Percentiles rank a stretch among this genome's conserved stretches.
These are phyloP conservation scores for Cryptosporidium meleagridis DNA, from an alignment of 169 alveolate genomes.

Conservation along the genomic window DNA sequence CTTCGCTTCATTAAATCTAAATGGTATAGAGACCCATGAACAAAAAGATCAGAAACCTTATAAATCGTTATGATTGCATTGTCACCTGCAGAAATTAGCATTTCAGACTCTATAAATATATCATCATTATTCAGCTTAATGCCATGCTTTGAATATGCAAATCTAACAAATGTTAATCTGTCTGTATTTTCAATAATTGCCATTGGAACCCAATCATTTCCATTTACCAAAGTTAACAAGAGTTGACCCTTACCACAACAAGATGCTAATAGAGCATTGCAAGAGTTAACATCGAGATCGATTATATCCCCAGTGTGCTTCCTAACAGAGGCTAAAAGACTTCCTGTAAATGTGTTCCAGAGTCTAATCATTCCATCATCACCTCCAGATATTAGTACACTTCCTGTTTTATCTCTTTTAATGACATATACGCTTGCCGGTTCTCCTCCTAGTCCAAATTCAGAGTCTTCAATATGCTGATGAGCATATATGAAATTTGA, in stretches of 20 bases:
- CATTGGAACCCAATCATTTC: slow-evolving; percentile 60
- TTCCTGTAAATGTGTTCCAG: slow-evolving; percentile 82
- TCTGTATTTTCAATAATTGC: slow-evolving; percentile 56
- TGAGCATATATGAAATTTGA: slow-evolving; percentile 41
- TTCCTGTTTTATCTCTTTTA: slow-evolving; percentile 79
- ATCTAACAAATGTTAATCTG: slow-evolving; percentile 40
- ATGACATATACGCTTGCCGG: slow-evolving; percentile 62
- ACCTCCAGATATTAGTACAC: slow-evolving; percentile 85
- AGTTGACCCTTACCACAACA: slow-evolving; percentile 82
- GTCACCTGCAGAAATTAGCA: slow-evolving; percentile 54
- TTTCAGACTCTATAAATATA: slow-evolving; percentile 41
- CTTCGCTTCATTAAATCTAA: background rate
- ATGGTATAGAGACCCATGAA: slow-evolving; percentile 25
- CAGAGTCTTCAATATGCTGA: slow-evolving; percentile 71
- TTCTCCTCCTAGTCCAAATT: slow-evolving; percentile 67
- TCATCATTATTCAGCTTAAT: background rate
- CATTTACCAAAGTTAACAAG: slow-evolving; percentile 13
- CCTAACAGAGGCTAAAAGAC: slow-evolving; percentile 79
- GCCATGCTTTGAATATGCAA: slow-evolving; percentile 57
- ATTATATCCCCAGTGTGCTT: slow-evolving; percentile 84
- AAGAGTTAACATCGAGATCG: slow-evolving; percentile 80
- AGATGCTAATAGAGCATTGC: slow-evolving; percentile 81
- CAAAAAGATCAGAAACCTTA: slow-evolving; percentile 41
- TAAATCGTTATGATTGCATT: slow-evolving; percentile 57
- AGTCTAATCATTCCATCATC: slow-evolving; percentile 84